Conservation (phyloP, 2,329 filamentous ascomycete genomes). For the Atkinsonella hypoxylon region DNA sequence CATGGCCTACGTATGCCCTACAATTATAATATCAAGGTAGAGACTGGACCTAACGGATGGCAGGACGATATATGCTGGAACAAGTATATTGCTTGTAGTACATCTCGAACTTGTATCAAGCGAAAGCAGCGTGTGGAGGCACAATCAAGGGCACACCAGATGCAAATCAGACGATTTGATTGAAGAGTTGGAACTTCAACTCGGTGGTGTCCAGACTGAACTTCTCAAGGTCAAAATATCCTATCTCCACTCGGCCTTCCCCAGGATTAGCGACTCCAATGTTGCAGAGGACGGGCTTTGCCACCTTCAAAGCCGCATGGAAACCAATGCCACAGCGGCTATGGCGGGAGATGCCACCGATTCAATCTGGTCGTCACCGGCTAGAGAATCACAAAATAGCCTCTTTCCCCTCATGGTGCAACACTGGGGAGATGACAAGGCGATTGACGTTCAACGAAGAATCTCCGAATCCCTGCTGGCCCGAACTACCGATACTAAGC, state of each 20-base stretch:
- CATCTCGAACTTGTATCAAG: constrained; percentile 26
- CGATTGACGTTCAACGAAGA: constrained; percentile 14
- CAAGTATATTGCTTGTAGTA: constrained; percentile 36
- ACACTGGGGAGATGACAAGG: constrained; percentile 36
- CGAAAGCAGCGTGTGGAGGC: constrained; percentile 6
- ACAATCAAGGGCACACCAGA: constrained; percentile 20
- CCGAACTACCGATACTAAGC: neutral
- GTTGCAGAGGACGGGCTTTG: constrained; percentile 20
- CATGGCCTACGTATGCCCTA: constrained; percentile 25
- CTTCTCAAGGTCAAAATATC: constrained; percentile 40
- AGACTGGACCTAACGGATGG: constrained; percentile 8
- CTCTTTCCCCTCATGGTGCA: constrained; percentile 33
- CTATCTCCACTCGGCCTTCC: constrained; percentile 47
- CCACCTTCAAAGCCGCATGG: constrained; percentile 33
- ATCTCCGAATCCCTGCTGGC: constrained; percentile 6
- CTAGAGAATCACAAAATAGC: constrained; percentile 22
- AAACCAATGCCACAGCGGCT: constrained; percentile 39
- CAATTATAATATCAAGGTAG: neutral
- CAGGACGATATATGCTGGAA: constrained; percentile 31
- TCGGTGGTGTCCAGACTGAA: constrained; percentile 34
- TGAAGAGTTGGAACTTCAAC: constrained; percentile 43
- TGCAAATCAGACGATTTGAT: constrained; percentile 44
- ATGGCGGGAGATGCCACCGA: constrained; percentile 35
- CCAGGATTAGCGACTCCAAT: constrained; percentile 17
- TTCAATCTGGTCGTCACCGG: constrained; percentile 40